Evolutionary conservation across 768 basidiomycete species (phyloP).

Genomic region (Rhodotorula toruloides): DNA sequence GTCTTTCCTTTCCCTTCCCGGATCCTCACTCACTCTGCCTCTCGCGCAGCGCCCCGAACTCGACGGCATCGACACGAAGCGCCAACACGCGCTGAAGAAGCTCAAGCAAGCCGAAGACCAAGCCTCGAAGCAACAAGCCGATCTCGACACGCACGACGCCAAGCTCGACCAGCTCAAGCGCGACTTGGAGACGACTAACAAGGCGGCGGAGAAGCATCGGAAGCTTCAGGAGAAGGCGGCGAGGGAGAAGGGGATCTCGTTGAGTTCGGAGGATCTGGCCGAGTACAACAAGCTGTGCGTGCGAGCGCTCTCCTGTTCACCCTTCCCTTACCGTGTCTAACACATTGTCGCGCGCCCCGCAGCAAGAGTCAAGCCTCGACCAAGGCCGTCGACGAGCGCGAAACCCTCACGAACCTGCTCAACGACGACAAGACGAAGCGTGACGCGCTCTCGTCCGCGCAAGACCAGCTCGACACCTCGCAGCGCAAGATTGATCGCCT

Average conservation of each 20-base stretch:
- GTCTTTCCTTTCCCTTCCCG: not conserved
- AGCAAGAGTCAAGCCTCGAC: conserved; percentile 76
- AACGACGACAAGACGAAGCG: conserved; percentile 74
- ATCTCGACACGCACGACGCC: conserved; percentile 47
- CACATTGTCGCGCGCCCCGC: not conserved
- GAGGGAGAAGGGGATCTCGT: conserved; percentile 62
- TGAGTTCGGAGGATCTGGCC: conserved; percentile 75
- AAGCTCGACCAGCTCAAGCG: conserved; percentile 52
- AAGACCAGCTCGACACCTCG: conserved; percentile 65
- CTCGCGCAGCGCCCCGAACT: conserved; percentile 69
- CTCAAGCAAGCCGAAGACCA: conserved; percentile 63
- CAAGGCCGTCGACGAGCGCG: conserved; percentile 79
- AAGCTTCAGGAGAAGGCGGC: conserved; percentile 71
- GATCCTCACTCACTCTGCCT: not conserved
- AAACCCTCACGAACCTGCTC: conserved; percentile 68
- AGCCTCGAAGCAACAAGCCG: conserved; percentile 61
- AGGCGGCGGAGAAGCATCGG: conserved; percentile 69
- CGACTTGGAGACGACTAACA: conserved; percentile 64
- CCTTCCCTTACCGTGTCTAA: not conserved
- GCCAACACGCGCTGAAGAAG: conserved; percentile 76
- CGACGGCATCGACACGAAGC: conserved; percentile 75
- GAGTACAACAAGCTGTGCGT: conserved; percentile 78
- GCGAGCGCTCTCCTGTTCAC: not conserved
- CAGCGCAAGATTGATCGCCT: conserved; percentile 57
- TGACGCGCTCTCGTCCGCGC: conserved; percentile 61